phyloP scores from a whole-genome alignment of 495 filamentous ascomycete species.

The Hypoxylon trugodes region DNA sequence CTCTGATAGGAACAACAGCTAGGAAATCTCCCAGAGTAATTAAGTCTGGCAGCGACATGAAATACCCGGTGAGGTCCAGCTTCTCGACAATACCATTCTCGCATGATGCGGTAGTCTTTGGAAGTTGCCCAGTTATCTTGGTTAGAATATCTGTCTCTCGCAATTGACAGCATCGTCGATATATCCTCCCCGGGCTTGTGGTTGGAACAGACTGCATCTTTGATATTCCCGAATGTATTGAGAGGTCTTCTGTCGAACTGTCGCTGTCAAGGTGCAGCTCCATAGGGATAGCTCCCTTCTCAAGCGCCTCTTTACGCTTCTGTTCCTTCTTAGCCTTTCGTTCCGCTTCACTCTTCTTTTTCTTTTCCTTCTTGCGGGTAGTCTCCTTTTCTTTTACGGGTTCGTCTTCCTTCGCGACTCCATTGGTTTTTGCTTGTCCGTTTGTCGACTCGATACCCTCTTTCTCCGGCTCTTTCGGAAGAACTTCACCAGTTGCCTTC shows the following conservation, averaged over 20 bases:
- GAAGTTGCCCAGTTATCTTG: constrained; percentile 86
- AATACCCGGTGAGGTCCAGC: constrained; percentile 84
- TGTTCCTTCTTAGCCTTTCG: constrained; percentile 86
- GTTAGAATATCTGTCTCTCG: constrained; percentile 90
- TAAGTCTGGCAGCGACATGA: constrained; percentile 81
- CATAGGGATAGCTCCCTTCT: constrained; percentile 81
- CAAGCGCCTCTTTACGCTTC: constrained; percentile 78
- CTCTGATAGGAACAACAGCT: constrained; percentile 88
- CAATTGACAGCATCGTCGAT: constrained; percentile 92
- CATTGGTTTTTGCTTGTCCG: constrained; percentile 42
- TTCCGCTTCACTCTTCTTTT: constrained; percentile 88
- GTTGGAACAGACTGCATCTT: constrained; percentile 76
- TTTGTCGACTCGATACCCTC: constrained; percentile 33
- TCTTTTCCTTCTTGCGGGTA: constrained; percentile 84
- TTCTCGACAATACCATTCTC: constrained; percentile 76
- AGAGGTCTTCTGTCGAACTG: constrained; percentile 48
- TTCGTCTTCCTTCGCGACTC: constrained; percentile 37
- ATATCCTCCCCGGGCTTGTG: constrained; percentile 91
- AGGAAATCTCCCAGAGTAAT: constrained; percentile 91
- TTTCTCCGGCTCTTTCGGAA: constrained; percentile 46
- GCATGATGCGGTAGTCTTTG: constrained; percentile 67
- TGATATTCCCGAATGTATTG: constrained; percentile 43
- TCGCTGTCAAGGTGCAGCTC: constrained; percentile 73
- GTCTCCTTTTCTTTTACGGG: constrained; percentile 56
- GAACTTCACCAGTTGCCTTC: constrained; percentile 53